A percentile compares a stretch with the other conserved stretches of the same genome.
Conservation (phyloP, 2,329 filamentous ascomycete genomes). For the Pseudogymnoascus sp. region DNA sequence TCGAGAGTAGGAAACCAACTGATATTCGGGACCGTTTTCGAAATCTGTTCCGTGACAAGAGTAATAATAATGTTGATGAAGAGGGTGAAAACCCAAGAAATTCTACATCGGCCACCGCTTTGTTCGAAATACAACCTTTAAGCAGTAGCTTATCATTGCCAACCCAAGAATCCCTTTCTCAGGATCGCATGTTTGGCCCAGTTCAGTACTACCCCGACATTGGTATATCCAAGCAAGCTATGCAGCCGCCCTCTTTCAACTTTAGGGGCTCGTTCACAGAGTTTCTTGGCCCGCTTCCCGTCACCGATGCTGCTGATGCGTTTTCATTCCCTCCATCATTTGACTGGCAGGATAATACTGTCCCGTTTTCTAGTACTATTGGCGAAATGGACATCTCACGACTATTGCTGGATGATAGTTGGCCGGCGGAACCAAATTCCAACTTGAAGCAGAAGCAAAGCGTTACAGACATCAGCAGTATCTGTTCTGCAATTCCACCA, state of each 20-base stretch:
- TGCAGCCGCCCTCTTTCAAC: conserved; percentile 13
- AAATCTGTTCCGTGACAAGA: conserved; percentile 26
- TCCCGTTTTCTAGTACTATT: conserved; percentile 36
- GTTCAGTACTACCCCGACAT: not conserved
- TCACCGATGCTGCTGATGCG: conserved; percentile 27
- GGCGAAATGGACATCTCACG: conserved; percentile 58
- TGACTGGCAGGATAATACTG: conserved; percentile 39
- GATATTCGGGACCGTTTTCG: conserved; percentile 56
- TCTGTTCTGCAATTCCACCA: conserved; percentile 21
- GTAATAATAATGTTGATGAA: not conserved
- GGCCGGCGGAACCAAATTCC: conserved; percentile 18
- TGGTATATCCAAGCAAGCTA: conserved; percentile 3
- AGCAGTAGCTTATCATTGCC: not conserved
- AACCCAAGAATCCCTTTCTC: not conserved
- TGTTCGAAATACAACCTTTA: not conserved
- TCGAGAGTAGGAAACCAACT: conserved; percentile 54
- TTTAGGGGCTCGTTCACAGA: conserved; percentile 18
- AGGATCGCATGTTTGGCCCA: not conserved
- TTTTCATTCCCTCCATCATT: conserved; percentile 33
- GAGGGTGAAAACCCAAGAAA: not conserved
- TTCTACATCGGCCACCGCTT: not conserved
- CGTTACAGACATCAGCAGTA: conserved; percentile 24
- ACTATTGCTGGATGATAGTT: conserved; percentile 48
- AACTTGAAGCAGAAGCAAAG: conserved; percentile 22
- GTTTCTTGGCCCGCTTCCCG: conserved; percentile 18